Evolutionary conservation across 345 rosid species (phyloP).

Genomic region (Euphorbia pulcherrima): DNA sequence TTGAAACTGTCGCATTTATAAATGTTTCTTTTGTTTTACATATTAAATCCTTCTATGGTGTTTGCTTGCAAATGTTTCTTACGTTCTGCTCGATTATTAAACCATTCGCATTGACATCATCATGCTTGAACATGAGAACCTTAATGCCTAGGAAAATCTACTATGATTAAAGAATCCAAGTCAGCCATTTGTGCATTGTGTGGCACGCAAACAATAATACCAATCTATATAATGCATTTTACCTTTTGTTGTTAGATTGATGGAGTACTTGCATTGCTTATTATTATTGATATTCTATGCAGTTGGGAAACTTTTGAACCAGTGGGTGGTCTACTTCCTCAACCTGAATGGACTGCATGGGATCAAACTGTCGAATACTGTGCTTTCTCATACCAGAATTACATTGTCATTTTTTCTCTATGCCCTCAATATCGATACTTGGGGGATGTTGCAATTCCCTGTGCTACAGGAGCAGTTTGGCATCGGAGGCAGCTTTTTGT

Average conservation of each 20-base stretch:
- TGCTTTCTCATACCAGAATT: constrained; percentile 90
- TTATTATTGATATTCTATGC: constrained; percentile 30
- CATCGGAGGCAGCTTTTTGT: constrained; percentile 95
- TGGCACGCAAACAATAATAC: neutral
- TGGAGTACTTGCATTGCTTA: neutral
- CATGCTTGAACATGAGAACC: neutral
- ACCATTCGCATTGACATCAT: neutral
- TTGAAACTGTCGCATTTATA: neutral
- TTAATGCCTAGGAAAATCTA: neutral
- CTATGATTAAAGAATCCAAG: neutral
- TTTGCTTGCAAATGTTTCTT: neutral
- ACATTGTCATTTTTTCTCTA: constrained; percentile 84
- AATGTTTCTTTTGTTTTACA: too few relatives aligned
- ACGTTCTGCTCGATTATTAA: neutral
- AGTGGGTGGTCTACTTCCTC: constrained; percentile 93
- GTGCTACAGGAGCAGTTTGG: constrained; percentile 98
- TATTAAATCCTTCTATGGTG: neutral
- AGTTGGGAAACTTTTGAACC: constrained; percentile 99
- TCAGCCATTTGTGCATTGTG: neutral
- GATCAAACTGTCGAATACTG: constrained; percentile 98
- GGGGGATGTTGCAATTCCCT: constrained; percentile 92
- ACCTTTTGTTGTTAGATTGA: neutral
- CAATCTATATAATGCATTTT: neutral
- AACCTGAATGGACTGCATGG: constrained; percentile 99
- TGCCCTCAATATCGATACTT: constrained; percentile 95